Evolutionary conservation across 2,329 filamentous ascomycete species (phyloP), one percentile per base, ranked within the genome.

Genomic region (Hirsutella thompsonii): DNA sequence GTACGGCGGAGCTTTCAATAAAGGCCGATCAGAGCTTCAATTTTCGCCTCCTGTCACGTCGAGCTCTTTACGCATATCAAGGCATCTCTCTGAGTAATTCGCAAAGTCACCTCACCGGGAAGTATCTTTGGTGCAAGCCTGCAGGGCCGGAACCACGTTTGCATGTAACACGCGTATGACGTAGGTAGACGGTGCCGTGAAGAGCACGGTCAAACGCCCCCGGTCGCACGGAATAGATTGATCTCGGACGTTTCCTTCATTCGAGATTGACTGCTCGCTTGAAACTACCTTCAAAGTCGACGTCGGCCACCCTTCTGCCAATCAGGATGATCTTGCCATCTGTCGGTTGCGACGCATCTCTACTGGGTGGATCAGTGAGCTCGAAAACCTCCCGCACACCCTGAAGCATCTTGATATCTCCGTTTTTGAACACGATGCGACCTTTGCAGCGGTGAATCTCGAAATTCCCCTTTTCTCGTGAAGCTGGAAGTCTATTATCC

Each of bases 381-480:
- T 98, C 92, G 58, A 96, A 98, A 14, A 96, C 74, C 52, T 95
- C 90, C 40, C 90, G 69, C 1, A 98, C 92, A 2, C 89, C 92
- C 59, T 98, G 92, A 8, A 96, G 70, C 47, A 96, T 76, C 56
- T 86, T 84, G 35, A 78, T 65, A 0, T 68, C 65, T 1, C 85
- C 86, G 41, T 80, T 69, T 0, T 64, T 54, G 16, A 90, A 66
- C 0, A 74, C 66, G 6, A 96, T 60, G 3, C 86, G 76, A 1
- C 88, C 90, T 58, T 98, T 98, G 29, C 87, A 67, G 11, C 92
- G 76, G 55, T 98, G 90, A 19, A 96, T 80, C 52, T 95, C 88
- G 47, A 93, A 85, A 19, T 42, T 47, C 35, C 41, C 53, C 37
- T 47, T 42, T 37, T 58, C 48, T 3, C 66, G 41, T 36, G 59